Evolutionary conservation across 164 flowering plant genomes (phyloP).

Genomic region (Platanus orientalis): DNA sequence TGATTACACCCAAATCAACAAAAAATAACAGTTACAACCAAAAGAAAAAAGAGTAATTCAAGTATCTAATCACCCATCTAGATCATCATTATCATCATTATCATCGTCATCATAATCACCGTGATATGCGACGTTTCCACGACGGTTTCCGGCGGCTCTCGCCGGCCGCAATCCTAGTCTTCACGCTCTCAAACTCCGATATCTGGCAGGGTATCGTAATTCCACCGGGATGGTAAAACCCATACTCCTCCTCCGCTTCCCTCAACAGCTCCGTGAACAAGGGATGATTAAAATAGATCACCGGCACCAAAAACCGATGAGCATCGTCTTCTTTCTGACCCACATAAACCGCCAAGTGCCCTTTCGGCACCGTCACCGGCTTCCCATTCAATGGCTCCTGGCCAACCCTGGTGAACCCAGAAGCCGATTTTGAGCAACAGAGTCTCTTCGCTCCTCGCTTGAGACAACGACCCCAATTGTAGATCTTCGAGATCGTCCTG

Average conservation of each 20-base stretch:
- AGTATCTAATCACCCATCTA: too few species aligned
- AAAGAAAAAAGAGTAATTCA: too few species aligned
- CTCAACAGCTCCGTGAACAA: slow-evolving; percentile 61
- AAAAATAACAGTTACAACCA: background rate
- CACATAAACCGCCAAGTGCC: slow-evolving; percentile 79
- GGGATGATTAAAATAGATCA: slow-evolving; percentile 83
- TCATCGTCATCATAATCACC: slow-evolving; percentile 4
- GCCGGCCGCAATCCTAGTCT: slow-evolving; percentile 57
- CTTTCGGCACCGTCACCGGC: slow-evolving; percentile 55
- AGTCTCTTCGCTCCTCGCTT: slow-evolving; percentile 35
- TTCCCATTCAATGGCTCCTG: slow-evolving; percentile 21
- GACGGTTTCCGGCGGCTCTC: slow-evolving; percentile 26
- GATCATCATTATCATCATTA: slow-evolving; percentile 7
- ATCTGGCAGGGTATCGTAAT: slow-evolving; percentile 72
- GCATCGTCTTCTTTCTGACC: slow-evolving; percentile 62
- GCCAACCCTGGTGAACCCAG: slow-evolving; percentile 29
- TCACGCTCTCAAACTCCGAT: slow-evolving; percentile 64
- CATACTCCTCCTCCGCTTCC: too few species aligned
- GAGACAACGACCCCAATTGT: slow-evolving; percentile 42
- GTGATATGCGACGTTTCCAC: slow-evolving; percentile 24
- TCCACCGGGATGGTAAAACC: slow-evolving; percentile 70
- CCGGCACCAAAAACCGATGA: slow-evolving; percentile 71
- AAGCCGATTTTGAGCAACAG: slow-evolving; percentile 13
- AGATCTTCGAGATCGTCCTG: slow-evolving; percentile 36
- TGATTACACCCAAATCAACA: slow-evolving; percentile 3